A percentile compares a stretch with the other conserved stretches of the same genome.
Evolutionary conservation across 1,139 yeast genomes (phyloP).

Genomic region (Candida albicans): DNA sequence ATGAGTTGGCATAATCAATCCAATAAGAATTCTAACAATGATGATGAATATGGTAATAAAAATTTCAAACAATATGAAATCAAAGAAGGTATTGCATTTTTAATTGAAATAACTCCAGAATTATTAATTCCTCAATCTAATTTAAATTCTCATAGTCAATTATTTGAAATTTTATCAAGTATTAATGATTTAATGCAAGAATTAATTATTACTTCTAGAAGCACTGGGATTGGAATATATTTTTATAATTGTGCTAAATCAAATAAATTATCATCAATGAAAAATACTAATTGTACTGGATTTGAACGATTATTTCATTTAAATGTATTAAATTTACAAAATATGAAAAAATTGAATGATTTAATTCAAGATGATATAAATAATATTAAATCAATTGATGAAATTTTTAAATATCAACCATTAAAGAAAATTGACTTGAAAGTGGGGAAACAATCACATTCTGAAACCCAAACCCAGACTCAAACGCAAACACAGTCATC

Average conservation of each 20-base stretch:
- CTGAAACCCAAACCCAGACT: slow-evolving; percentile 29
- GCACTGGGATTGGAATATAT: slow-evolving; percentile 68
- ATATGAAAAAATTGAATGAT: slow-evolving; percentile 41
- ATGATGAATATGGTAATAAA: slow-evolving; percentile 13
- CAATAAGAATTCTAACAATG: slow-evolving; percentile 1
- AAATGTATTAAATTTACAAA: slow-evolving; percentile 37
- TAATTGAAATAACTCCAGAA: slow-evolving; percentile 58
- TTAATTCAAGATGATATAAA: slow-evolving; percentile 27
- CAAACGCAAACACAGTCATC: slow-evolving; percentile 11
- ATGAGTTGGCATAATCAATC: slow-evolving; percentile 2
- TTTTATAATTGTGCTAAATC: slow-evolving; percentile 49
- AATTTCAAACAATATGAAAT: slow-evolving; percentile 45
- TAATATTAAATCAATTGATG: slow-evolving; percentile 16
- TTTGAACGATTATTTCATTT: slow-evolving; percentile 34
- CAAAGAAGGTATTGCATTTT: slow-evolving; percentile 63
- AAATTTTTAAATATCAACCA: slow-evolving; percentile 18
- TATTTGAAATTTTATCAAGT: slow-evolving; percentile 55
- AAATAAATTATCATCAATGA: slow-evolving; percentile 9
- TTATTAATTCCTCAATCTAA: slow-evolving; percentile 40
- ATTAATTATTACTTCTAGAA: slow-evolving; percentile 57
- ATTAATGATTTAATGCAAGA: slow-evolving; percentile 57
- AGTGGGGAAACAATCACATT: too few species aligned
- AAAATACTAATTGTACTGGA: slow-evolving; percentile 16
- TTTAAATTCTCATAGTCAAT: slow-evolving; percentile 38
- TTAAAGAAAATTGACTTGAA: not conserved